These are phyloP conservation scores for Hirschioporus abietinus DNA, from an alignment of 768 basidiomycete species.

Conservation along the genomic window DNA sequence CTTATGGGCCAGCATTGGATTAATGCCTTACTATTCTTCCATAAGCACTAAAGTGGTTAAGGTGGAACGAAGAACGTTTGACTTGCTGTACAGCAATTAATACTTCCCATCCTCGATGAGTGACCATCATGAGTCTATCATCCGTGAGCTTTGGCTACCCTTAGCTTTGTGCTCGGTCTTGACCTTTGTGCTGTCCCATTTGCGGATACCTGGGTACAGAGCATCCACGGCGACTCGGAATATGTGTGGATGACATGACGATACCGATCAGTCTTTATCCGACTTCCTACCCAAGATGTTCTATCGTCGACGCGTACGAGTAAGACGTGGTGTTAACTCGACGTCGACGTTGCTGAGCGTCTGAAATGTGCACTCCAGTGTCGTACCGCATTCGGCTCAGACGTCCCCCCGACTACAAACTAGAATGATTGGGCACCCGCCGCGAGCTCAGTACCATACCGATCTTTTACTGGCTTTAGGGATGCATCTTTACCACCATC, in stretches of 20 bases:
- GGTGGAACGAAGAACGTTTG: too few species aligned
- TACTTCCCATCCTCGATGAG: conserved; percentile 54
- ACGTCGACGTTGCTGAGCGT: not conserved
- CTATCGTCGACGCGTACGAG: not conserved
- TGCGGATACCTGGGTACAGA: not conserved
- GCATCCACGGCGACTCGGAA: not conserved
- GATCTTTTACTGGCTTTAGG: not conserved
- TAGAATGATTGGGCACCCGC: too few species aligned
- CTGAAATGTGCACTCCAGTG: not conserved
- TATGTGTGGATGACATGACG: not conserved
- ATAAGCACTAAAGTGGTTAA: too few species aligned
- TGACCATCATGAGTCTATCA: conserved; percentile 10
- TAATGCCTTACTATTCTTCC: too few species aligned
- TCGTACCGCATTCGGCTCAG: not conserved
- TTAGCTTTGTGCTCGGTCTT: conserved; percentile 55
- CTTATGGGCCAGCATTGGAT: too few species aligned
- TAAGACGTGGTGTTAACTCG: not conserved
- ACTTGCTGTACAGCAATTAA: conserved; percentile 83
- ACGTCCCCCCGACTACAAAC: too few species aligned
- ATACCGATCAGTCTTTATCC: not conserved
- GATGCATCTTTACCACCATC: not conserved
- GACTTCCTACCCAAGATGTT: not conserved
- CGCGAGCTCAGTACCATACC: not conserved
- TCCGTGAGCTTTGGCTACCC: conserved; percentile 15
- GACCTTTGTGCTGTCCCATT: conserved; percentile 59